phyloP scores from a whole-genome alignment of 345 rosid species.

The Salix suchowensis region DNA sequence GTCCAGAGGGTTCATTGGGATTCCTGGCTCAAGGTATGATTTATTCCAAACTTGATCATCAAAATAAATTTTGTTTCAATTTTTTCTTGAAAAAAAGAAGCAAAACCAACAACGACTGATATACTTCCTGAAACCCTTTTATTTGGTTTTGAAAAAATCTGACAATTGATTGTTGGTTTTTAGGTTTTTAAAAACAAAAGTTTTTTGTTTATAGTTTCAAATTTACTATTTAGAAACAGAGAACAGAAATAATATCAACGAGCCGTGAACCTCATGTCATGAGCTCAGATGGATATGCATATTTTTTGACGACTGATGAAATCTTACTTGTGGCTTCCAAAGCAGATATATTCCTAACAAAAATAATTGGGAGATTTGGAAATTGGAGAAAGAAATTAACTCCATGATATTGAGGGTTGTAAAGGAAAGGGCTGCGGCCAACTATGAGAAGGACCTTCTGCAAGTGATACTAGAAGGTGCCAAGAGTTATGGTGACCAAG shows the following conservation, averaged over 20 bases:
- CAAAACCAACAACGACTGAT: no score
- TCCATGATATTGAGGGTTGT: conserved; percentile 12
- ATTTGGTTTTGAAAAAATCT: no score
- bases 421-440: conserved; percentile 13
- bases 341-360: conserved; percentile 13
- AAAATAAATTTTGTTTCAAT: not conserved
- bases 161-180: no score
- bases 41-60: not conserved
- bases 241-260: no score
- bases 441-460: conserved; percentile 19
- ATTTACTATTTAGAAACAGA: no score
- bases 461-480: conserved; percentile 24
- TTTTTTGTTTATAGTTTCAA: no score
- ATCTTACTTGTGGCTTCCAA: not conserved
- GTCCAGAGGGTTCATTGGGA: conserved; percentile 13
- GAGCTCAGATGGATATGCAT: not conserved
- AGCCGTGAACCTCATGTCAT: no score
- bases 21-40: conserved; percentile 17
- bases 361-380: conserved; percentile 21
- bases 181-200: no score
- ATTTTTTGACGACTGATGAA: not conserved
- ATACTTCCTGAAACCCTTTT: no score
- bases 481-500: not conserved
- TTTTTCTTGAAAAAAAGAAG: no score
- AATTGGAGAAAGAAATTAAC: conserved; percentile 26